Base-by-base conservation (phyloP, 2,329 filamentous ascomycete genomes). In the Fonsecaea pedrosoi region DNA sequence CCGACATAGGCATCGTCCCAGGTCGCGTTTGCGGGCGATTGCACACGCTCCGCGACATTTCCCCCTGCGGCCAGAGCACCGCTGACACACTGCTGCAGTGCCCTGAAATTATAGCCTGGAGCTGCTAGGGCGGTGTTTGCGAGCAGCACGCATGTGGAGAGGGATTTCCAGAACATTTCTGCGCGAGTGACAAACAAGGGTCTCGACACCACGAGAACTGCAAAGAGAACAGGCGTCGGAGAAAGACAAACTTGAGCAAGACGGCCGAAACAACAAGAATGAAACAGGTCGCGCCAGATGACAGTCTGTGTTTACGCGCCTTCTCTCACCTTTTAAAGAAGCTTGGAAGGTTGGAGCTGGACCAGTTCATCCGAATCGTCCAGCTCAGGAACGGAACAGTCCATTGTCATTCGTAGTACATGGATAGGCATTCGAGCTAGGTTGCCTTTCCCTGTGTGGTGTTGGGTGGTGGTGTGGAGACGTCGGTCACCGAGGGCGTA, bases 141-240 rank as follows among this genome's bases (percentile, higher is more conserved):
- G 25, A 54, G 21, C 21, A 54, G 25, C 32, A 35, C 50, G 7
- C 8, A 32, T 21, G 72, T 58, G 32, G 64, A 62, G 18, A 38
- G 2, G 38, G 30, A 6, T 21, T 38, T 58, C 34, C 40, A 25
- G 18, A 32, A 35, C 59, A 32, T 59, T 45, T 7, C 40, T 45
- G 15, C 40, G n/a, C 40, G n/a, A 7, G 40, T 45, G 2, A 18
- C 15, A 45, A 45, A 18, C n/a, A 18, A 30, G 18, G 15, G 8
- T 40, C 15, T 45, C 18, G 40, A 45, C 12, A 45, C 40, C 15
- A 45, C 40, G n/a, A 45, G 40, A 21, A 21, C 21, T 21, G 21
- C 21, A 21, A 21, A 21, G 21, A 21, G 21, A 21, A 21, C 21
- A 21, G 21, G 21, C 21, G 21, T 21, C 21, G 21, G 21, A 21